Evolutionary conservation across 2,329 filamentous ascomycete species (phyloP), one percentile per base, ranked within the genome.

Genomic region (Sporothrix protearum): DNA sequence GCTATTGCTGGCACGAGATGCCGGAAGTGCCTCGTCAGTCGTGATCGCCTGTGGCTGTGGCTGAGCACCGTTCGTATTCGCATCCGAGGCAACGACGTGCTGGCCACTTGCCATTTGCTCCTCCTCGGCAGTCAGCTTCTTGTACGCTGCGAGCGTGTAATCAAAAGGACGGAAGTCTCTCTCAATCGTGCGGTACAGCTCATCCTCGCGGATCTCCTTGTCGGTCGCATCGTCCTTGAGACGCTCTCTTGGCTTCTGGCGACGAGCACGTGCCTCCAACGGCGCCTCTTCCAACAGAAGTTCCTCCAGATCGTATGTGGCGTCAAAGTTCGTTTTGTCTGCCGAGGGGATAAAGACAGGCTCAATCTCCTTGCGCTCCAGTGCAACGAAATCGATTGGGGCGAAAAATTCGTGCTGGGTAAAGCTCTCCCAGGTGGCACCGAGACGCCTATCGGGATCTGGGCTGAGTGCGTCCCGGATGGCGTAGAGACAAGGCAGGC

Each of bases 321-420:
- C 96, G 80, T 99, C 96, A 76, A 99, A 99, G 80, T 99, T 99
- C 3, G 96, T 98, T 86, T 99, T 99, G 66, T 98, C 96, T 71
- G 93, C 94, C 0, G 95, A 97, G 0, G 96, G 96, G 25, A 92
- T 88, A 79, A 99, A 99, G 3, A 98, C 89, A 0, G 96, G 96
- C 76, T 94, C 91, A 59, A 98, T 90, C 78, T 94, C 89, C 79
- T 97, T 98, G 74, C 89, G 85, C 79, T 97, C 93, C 47, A 99
- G 82, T 0, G 90, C 89, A 16, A 88, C 89, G 76, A 99, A 99
- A 78, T 98, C 91, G 75, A 98, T 88, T 2, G 87, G 83, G 53
- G 90, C 87, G 84, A 99, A 99, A 83, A 98, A 98, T 7, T 94
- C 91, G 78, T 97, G 92, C 74, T 92, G 86, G 4, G 88, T 93